Evolutionary conservation across 306 rosid species (phyloP), one percentile per base, ranked within the genome.

Genomic region (Citrullus colocynthis): DNA sequence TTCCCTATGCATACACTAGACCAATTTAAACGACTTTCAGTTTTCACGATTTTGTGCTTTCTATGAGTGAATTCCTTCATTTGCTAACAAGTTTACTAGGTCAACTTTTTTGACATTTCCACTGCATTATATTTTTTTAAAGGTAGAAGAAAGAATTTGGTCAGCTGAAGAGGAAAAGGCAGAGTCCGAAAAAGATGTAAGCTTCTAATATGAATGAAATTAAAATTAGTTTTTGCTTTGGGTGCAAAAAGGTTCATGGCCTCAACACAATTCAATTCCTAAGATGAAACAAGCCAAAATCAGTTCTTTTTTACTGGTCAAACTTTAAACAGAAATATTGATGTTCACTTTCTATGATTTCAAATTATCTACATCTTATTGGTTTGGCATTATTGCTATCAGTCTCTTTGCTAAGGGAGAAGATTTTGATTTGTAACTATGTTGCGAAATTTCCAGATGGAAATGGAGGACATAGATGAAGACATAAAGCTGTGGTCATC

Each of bases 401-500:
- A 44, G 55, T 72, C 37, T 48, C 48, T 32, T 78, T 32, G 62
- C 37, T 14, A 54, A 54, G 36, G 75, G 44, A 42, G 55, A 12
- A 45, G 52, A 64, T 34, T 39, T 44, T 59, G 18, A 62, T 76
- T 14, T 51, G 61, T 37, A 61, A 61, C 15, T 78, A 39, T 70
- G 34, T 71, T 84, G 41, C 17, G 44, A 78, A 20, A 16, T 15
- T 55, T 34, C 74, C 85, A 83, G 93, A 79, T 81, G 64, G 93
- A 87, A 48, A 80, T 84, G 80, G 87, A 88, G 81, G 74, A 83
- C 55, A 88, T 90, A 79, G 97, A 92, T 82, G 88, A 83, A 84
- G 92, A 87, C 54, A 64, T 95, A 83, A 86, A 84, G 85, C 61
- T 90, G 83, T 95, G 98, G 98, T 92, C 98, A 44, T 84, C 87